Percentiles rank a stretch among this genome's conserved stretches.
Conservation (phyloP, 352 stramenopile genomes). For the Globisporangium parvum region DNA sequence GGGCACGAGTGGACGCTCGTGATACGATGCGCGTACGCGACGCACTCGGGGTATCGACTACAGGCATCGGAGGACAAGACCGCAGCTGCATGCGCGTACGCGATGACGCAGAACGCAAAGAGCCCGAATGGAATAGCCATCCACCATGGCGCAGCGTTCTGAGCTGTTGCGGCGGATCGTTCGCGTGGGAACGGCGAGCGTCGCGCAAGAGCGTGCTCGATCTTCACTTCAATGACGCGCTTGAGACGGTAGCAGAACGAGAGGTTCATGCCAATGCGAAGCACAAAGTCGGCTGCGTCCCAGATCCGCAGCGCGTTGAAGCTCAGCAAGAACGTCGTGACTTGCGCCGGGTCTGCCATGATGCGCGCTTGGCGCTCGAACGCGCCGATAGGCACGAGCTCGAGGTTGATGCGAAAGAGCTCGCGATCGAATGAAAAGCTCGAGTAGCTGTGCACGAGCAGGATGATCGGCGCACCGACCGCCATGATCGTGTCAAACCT, state of each 20-base stretch:
- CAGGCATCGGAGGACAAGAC: conserved; percentile 13
- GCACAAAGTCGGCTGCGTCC: conserved; percentile 18
- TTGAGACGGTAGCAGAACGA: conserved; percentile 36
- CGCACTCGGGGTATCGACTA: conserved; percentile 18
- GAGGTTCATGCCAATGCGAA: conserved; percentile 30
- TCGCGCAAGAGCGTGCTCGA: not conserved
- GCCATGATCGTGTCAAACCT: conserved; percentile 28
- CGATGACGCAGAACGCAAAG: conserved; percentile 8
- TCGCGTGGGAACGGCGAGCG: not conserved
- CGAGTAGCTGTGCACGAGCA: conserved; percentile 23
- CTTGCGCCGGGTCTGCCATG: conserved; percentile 20
- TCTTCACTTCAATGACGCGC: conserved; percentile 23
- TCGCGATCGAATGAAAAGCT: conserved; percentile 27
- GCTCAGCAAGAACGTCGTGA: conserved; percentile 20
- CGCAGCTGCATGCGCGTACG: conserved; percentile 15
- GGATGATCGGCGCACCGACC: conserved; percentile 20
- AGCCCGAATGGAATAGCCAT: conserved; percentile 15
- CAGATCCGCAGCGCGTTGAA: conserved; percentile 34
- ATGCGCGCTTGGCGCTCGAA: conserved; percentile 30
- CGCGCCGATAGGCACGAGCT: conserved; percentile 5
- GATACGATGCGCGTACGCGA: conserved; percentile 14
- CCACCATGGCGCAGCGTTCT: conserved; percentile 12
- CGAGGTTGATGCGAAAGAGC: conserved; percentile 1
- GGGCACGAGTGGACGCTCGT: conserved; percentile 15
- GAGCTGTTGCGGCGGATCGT: not conserved